Evolutionary conservation across 192 early-diverging fungal species (phyloP).

Genomic region (Coemansia umbellata): DNA sequence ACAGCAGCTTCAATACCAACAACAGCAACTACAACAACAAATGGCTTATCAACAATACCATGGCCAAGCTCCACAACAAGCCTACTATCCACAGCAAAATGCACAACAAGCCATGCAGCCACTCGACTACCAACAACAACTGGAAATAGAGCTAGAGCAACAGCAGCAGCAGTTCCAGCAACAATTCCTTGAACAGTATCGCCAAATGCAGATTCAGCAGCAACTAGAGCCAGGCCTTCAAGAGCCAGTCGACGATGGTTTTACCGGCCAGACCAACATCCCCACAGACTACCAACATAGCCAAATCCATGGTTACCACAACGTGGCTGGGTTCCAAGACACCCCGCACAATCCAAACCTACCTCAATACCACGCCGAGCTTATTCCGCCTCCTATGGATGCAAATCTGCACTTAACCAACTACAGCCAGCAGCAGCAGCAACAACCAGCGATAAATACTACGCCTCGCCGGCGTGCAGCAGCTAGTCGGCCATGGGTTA

Average conservation of each 20-base stretch:
- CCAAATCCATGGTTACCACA: background rate
- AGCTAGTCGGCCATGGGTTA: constrained; percentile 32
- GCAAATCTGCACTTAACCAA: too few species aligned
- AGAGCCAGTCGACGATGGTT: constrained; percentile 37
- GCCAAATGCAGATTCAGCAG: constrained; percentile 31
- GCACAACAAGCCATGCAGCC: constrained; percentile 3
- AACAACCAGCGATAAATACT: background rate
- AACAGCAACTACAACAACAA: constrained; percentile 1
- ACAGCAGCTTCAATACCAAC: constrained; percentile 6
- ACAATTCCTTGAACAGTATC: constrained; percentile 42
- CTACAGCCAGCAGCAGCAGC: background rate
- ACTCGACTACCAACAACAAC: constrained; percentile 30
- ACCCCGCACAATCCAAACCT: constrained; percentile 36
- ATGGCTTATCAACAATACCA: constrained; percentile 13
- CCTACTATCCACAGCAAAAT: background rate
- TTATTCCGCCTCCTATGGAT: background rate
- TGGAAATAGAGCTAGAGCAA: constrained; percentile 40
- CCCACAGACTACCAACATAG: constrained; percentile 17
- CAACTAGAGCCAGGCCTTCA: constrained; percentile 9
- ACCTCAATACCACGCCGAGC: constrained; percentile 8
- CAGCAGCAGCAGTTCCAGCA: constrained; percentile 49
- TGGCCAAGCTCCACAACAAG: background rate
- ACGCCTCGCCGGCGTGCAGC: constrained; percentile 6
- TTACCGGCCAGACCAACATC: constrained; percentile 15
- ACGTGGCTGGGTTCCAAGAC: constrained; percentile 26